Evolutionary conservation across 2,329 filamentous ascomycete species (phyloP).

Genomic region (Fusarium secorum): DNA sequence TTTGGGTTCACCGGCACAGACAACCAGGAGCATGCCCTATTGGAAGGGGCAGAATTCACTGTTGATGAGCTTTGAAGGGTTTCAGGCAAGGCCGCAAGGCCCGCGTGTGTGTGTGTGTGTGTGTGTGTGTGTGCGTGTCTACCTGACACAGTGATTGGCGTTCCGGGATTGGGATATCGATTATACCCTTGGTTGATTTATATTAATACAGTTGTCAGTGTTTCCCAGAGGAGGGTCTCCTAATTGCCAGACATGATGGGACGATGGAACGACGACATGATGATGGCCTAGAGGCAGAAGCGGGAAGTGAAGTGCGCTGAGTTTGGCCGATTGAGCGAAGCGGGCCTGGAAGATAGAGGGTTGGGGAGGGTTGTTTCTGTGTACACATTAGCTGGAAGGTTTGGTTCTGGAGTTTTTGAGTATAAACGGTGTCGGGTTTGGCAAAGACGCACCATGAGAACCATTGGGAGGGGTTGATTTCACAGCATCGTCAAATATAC

Average conservation of each 20-base stretch:
- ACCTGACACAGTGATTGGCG: slow-evolving; percentile 29
- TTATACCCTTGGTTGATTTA: slow-evolving; percentile 38
- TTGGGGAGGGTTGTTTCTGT: slow-evolving; percentile 18
- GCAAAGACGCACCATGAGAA: not conserved
- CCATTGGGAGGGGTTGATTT: not conserved
- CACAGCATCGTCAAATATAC: not conserved
- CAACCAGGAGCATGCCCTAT: slow-evolving; percentile 47
- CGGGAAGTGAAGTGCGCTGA: not conserved
- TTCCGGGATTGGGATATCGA: slow-evolving; percentile 35
- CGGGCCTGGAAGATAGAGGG: not conserved
- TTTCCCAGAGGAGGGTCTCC: slow-evolving; percentile 28
- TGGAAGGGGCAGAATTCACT: slow-evolving; percentile 44
- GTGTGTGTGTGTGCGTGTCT: not conserved
- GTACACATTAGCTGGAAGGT: slow-evolving; percentile 10
- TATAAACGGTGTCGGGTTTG: not conserved
- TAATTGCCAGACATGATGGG: slow-evolving; percentile 43
- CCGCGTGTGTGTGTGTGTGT: not conserved
- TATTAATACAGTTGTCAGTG: slow-evolving; percentile 33
- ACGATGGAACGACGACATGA: slow-evolving; percentile 48
- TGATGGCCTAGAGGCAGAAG: slow-evolving; percentile 21
- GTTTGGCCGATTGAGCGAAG: not conserved
- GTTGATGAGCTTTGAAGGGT: slow-evolving; percentile 26
- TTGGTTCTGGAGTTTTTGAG: slow-evolving; percentile 9
- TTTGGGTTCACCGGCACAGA: slow-evolving; percentile 56
- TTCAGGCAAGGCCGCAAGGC: not conserved